phyloP scores from a whole-genome alignment of 2,329 filamentous ascomycete genomes.

The Pseudogymnoascus sp. region DNA sequence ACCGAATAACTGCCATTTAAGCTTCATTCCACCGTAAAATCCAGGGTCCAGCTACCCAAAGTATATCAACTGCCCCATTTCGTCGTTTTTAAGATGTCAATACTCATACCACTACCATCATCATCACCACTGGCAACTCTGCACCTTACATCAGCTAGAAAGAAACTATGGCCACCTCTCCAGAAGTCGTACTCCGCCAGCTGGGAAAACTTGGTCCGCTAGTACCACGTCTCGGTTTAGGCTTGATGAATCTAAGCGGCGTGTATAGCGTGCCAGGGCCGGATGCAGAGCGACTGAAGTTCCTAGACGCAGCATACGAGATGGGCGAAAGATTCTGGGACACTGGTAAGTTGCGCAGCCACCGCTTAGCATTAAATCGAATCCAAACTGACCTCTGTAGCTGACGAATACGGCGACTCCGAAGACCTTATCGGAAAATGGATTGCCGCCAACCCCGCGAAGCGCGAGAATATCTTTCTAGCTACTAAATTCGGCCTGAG shows the following conservation, averaged over 20 bases:
- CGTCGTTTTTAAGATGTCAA: neutral
- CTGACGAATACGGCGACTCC: neutral
- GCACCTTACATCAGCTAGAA: neutral
- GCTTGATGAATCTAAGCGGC: neutral
- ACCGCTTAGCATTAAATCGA: neutral
- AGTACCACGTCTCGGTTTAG: neutral
- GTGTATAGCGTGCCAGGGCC: neutral
- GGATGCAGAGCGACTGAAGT: neutral
- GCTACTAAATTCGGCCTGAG: conserved; percentile 38
- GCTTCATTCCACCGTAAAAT: neutral
- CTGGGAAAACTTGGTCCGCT: neutral
- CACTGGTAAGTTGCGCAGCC: neutral
- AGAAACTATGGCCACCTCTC: neutral
- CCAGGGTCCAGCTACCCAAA: neutral
- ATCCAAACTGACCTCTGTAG: neutral
- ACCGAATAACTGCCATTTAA: neutral
- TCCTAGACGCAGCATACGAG: conserved; percentile 22
- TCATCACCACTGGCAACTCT: neutral
- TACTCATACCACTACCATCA: neutral
- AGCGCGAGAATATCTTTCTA: conserved; percentile 31
- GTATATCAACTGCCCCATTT: neutral
- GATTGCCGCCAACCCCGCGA: neutral
- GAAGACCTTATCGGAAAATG: neutral
- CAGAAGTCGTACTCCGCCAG: neutral
- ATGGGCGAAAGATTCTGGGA: conserved; percentile 24